Evolutionary conservation across 306 rosid genomes (phyloP), one percentile per base, ranked within the genome.

Genomic region (Canavalia ensiformis): DNA sequence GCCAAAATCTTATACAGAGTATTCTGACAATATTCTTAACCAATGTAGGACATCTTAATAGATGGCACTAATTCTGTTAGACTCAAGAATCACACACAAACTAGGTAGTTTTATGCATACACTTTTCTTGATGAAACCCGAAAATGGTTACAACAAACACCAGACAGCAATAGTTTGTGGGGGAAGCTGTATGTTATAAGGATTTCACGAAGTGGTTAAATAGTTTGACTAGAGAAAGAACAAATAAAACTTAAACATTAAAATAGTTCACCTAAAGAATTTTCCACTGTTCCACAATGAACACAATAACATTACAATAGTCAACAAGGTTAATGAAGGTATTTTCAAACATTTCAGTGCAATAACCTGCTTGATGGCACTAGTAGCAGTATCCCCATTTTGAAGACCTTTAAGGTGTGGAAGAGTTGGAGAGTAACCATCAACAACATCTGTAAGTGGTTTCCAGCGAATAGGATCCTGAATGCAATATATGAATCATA

Each of bases 381-480:
- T 95, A 56, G 99, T 95, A 81, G 99, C 99, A 68, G 96, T 95
- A 84, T 95, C 99, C 77, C 99, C 99, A 83, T 95, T 95, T 89
- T 95, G 98, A 88, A 95, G 99, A 88, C 99, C 99, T 86, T 95
- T 95, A 76, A 95, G 98, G 87, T 95, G 99, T 51, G 99, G 99
- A 72, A 95, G 92, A 70, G 99, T 95, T 2, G 99, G 90, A 67
- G 99, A 95, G 88, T 95, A 95, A 76, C 99, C 99, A 88, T 95
- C 99, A 75, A 91, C 94, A 77, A 95, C 99, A 89, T 95, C 99
- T 1, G 89, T 75, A 35, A 95, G 99, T 58, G 99, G 97, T 80
- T 77, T 93, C 99, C 99, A 95, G 74, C 99, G 96, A 88, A 95
- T 88, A 68, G 99, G 99, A 84, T 95, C 99, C 99, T 95, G 86